A percentile compares a stretch with the other conserved stretches of the same genome.
phyloP scores from a whole-genome alignment of 129 eudicot genomes.

The Rutidosis leptorrhynchoides region DNA sequence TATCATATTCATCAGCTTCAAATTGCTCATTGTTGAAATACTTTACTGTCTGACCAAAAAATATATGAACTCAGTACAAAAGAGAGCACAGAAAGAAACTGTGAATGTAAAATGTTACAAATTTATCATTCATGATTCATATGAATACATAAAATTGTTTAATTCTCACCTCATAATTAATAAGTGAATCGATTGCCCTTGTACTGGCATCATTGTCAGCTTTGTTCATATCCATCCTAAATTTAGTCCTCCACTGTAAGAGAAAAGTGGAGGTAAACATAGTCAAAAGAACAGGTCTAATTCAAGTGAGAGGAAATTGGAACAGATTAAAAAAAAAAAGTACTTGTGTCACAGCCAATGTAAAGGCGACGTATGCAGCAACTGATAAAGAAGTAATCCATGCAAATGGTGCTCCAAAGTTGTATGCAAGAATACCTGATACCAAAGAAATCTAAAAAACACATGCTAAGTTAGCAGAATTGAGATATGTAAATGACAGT shows the following conservation, averaged over 20 bases:
- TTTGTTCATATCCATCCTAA: slow-evolving; percentile 89
- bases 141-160: slow-evolving; percentile 15
- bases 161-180: slow-evolving; percentile 77
- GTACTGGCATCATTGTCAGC: slow-evolving; percentile 98
- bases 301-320: neutral
- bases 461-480: slow-evolving; percentile 29
- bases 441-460: slow-evolving; percentile 83
- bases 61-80: slow-evolving; percentile 6
- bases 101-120: neutral
- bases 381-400: slow-evolving; percentile 92
- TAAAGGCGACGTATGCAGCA: slow-evolving; percentile 77
- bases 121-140: neutral
- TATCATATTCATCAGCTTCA: slow-evolving; percentile 85
- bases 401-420: slow-evolving; percentile 95
- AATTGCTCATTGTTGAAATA: slow-evolving; percentile 86
- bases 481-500: slow-evolving; percentile 9
- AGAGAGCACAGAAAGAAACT: neutral
- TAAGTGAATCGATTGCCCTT: slow-evolving; percentile 89
- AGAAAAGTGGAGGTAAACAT: slow-evolving; percentile 13
- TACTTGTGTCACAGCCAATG: slow-evolving; percentile 88
- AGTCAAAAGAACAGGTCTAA: slow-evolving; percentile 11
- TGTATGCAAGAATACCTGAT: slow-evolving; percentile 91
- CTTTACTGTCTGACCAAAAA: slow-evolving; percentile 72
- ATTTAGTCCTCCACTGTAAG: slow-evolving; percentile 91
- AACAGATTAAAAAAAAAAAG: neutral